Evolutionary conservation across 2,329 filamentous ascomycete species (phyloP), one percentile per base, ranked within the genome.

Genomic region (Whalleya microplaca): DNA sequence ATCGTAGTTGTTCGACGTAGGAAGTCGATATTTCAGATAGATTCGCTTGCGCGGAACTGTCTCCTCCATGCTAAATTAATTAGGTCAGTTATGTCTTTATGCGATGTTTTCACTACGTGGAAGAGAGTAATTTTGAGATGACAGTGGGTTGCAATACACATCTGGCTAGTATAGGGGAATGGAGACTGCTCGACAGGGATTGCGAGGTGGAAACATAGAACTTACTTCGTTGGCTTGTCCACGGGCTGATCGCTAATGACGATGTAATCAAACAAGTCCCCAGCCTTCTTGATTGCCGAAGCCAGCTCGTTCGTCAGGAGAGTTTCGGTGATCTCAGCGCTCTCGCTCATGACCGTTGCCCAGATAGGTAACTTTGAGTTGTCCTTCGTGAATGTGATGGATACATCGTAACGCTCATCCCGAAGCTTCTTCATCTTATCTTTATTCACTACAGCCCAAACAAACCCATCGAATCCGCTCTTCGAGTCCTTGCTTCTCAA

Each of bases 401-500:
- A 96, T 52, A 97, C 80, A 73, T 99, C 95, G 77, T 97, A 99
- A 67, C 95, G 90, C 62, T 96, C 92, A 46, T 96, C 90, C 59
- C 95, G 89, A 67, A 96, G 84, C 68, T 85, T 81, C 79, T 91
- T 91, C 94, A 99, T 98, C 72, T 84, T 78, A 68, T 92, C 88
- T 85, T 99, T 99, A 83, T 98, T 92, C 61, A 98, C 93, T 64
- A 99, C 76, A 48, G 92, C 94, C 84, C 90, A 98, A 63, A 99
- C 94, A 69, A 98, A 99, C 44, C 88, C 88, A 72, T 98, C 95
- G 69, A 89, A 98, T 55, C 78, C 76, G 78, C 86, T 87, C 82
- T 85, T 88, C 75, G 78, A 67, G 69, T 84, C 77, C 80, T 83
- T 76, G 70, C 76, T 75, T 62, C 78, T 77, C 51, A 83, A 75